Base-by-base conservation (phyloP, 371 early-diverging fungal species). In the Phascolomyces articulosus region DNA sequence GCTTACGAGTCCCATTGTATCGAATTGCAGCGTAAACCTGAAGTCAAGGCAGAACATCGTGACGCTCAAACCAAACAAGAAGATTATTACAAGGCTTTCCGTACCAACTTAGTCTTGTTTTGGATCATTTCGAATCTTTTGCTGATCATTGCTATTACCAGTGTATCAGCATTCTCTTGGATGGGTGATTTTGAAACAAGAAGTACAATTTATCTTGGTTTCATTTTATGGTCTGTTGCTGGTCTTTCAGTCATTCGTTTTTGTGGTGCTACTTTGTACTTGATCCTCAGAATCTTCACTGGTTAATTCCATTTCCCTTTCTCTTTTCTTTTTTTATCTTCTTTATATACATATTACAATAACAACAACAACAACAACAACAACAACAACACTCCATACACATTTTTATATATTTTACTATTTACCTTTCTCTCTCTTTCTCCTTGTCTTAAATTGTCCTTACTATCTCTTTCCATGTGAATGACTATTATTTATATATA, bases 181-280 rank as follows among this genome's bases (percentile, higher is more conserved):
- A 71, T 77, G 60, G 77, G 79, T 55, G 65, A 63, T 16, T 78
- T 75, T 21, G 69, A 74, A 9, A 67, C 57, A 7, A 47, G 81
- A 70, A 75, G 79, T 59, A 91, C 92, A 56, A 77, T 82, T 23
- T 96, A 93, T 62, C 83, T 96, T 60, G 87, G 87, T 60, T 91
- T 96, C 65, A 90, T 96, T 56, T 90, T 96, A 56, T 96, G 94
- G 93, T 90, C 92, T 20, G 95, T 95, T 31, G 87, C 93, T 28
- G 93, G 84, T 34, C 80, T 97, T 61, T 86, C 95, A 4, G 77
- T 85, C 3, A 80, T 96, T 68, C 89, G 96, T 41, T 95, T 95
- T 74, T 41, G 93, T 44, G 97, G 96, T 48, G 85, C 89, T 57
- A 71, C 83, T 63, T 66, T 88, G 51, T 97, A 93, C 72, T 77